Conservation (phyloP, 768 basidiomycete genomes). For the Tephrocybe sp. region DNA sequence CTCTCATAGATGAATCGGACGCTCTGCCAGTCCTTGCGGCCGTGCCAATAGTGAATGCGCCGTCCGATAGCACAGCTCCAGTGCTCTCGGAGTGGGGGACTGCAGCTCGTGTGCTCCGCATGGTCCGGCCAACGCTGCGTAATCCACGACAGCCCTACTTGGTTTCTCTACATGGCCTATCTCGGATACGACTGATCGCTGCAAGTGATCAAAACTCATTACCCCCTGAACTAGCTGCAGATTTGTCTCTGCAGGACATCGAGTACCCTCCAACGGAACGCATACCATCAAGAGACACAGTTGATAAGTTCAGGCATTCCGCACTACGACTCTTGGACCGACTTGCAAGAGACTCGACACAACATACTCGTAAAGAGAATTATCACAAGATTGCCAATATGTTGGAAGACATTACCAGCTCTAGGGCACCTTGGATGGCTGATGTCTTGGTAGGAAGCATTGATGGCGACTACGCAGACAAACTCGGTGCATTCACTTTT, state of each 20-base stretch:
- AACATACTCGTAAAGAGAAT: slow-evolving; percentile 58
- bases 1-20: slow-evolving; percentile 69
- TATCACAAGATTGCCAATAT: slow-evolving; percentile 69
- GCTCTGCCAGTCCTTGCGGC: slow-evolving; percentile 70
- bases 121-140: slow-evolving; percentile 60
- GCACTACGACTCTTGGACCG: slow-evolving; percentile 69
- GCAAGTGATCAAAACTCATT: slow-evolving; percentile 29
- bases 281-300: slow-evolving; percentile 50
- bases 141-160: slow-evolving; percentile 61
- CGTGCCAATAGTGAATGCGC: slow-evolving; percentile 46
- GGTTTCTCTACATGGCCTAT: slow-evolving; percentile 71
- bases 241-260: slow-evolving; percentile 41
- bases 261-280: slow-evolving; percentile 47
- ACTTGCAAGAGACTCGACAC: slow-evolving; percentile 49
- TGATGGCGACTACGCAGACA: slow-evolving; percentile 67
- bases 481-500: slow-evolving; percentile 52
- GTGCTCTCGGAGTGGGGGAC: slow-evolving; percentile 58
- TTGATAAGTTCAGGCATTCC: slow-evolving; percentile 68
- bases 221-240: slow-evolving; percentile 25
- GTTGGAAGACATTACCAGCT: slow-evolving; percentile 69
- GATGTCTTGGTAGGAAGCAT: slow-evolving; percentile 72
- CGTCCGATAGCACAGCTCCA: slow-evolving; percentile 18
- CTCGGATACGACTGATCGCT: slow-evolving; percentile 57
- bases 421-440: slow-evolving; percentile 70
- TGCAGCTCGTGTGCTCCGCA: slow-evolving; percentile 68